These are phyloP conservation scores for Trichosphaerium sp. DNA, from an alignment of 78 protist genomes.

Conservation along the genomic window DNA sequence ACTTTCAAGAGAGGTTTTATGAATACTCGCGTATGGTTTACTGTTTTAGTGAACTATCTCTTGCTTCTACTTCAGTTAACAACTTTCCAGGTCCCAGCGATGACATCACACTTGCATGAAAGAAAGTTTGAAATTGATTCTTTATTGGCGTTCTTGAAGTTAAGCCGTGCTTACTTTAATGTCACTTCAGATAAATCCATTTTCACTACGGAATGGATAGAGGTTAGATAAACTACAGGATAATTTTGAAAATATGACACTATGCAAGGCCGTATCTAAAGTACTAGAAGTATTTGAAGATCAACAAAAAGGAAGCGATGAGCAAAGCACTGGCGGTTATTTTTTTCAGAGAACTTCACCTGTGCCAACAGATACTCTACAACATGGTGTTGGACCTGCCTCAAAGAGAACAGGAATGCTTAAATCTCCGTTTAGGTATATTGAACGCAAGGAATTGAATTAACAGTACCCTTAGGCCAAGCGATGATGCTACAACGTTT, in stretches of 20 bases:
- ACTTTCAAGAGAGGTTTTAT: too few species aligned
- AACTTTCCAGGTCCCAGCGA: too few species aligned
- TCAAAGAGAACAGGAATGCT: neutral
- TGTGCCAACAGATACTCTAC: slow-evolving; percentile 10
- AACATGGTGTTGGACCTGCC: neutral
- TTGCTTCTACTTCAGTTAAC: too few species aligned
- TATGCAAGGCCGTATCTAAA: too few species aligned
- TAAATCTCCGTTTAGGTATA: too few species aligned
- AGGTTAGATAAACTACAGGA: too few species aligned
- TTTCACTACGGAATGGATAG: slow-evolving; percentile 6
- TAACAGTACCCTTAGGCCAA: slow-evolving; percentile 22
- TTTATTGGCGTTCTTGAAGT: neutral
- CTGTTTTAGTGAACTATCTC: too few species aligned
- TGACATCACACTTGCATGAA: slow-evolving; percentile 10
- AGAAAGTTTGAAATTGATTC: slow-evolving; percentile 52
- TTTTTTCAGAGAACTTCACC: neutral
- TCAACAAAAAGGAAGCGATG: too few species aligned
- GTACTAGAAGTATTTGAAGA: too few species aligned
- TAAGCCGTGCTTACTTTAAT: slow-evolving; percentile 5
- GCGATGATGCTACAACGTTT: slow-evolving; percentile 22
- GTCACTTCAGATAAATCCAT: slow-evolving; percentile 6
- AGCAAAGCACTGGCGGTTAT: neutral
- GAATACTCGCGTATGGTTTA: too few species aligned
- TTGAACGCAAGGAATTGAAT: too few species aligned
- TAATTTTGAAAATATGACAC: too few species aligned